These are phyloP conservation scores for Lasiosphaeris hirsuta DNA, from an alignment of 495 filamentous ascomycete genomes.

Conservation along the genomic window DNA sequence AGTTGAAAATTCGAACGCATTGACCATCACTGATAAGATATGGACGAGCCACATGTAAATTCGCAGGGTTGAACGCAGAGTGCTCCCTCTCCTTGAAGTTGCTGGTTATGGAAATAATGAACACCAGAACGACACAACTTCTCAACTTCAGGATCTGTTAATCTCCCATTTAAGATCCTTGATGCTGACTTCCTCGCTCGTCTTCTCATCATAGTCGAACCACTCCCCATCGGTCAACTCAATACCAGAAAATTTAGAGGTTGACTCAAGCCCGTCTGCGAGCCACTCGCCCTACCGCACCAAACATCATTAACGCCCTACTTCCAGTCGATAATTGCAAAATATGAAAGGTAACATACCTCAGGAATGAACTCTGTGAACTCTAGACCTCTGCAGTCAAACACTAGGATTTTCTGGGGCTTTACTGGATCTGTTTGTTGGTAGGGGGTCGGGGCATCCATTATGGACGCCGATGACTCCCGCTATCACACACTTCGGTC, in stretches of 20 bases:
- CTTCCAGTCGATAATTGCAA: neutral
- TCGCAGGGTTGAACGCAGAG: too few species aligned
- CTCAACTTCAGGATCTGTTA: slow-evolving; percentile 50
- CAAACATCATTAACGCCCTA: too few species aligned
- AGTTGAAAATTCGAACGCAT: too few species aligned
- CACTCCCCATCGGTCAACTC: slow-evolving; percentile 83
- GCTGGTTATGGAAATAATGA: too few species aligned
- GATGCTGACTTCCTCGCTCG: slow-evolving; percentile 60
- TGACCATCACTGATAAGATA: too few species aligned
- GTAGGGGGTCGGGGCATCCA: slow-evolving; percentile 66
- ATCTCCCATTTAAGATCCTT: slow-evolving; percentile 91
- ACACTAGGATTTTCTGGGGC: slow-evolving; percentile 71
- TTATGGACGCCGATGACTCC: slow-evolving; percentile 64
- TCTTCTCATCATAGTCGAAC: slow-evolving; percentile 60
- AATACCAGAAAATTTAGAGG: slow-evolving; percentile 72
- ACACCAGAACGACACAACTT: neutral
- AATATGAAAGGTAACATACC: slow-evolving; percentile 44
- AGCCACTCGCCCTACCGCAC: slow-evolving; percentile 74
- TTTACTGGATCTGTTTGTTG: slow-evolving; percentile 64
- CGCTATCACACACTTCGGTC: slow-evolving; percentile 34
- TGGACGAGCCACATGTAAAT: too few species aligned
- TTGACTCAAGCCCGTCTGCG: slow-evolving; percentile 74
- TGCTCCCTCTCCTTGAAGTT: too few species aligned
- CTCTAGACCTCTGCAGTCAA: slow-evolving; percentile 92
- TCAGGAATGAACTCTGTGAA: slow-evolving; percentile 87